Evolutionary conservation across 306 rosid genomes (phyloP).

Genomic region (Coriaria nepalensis): DNA sequence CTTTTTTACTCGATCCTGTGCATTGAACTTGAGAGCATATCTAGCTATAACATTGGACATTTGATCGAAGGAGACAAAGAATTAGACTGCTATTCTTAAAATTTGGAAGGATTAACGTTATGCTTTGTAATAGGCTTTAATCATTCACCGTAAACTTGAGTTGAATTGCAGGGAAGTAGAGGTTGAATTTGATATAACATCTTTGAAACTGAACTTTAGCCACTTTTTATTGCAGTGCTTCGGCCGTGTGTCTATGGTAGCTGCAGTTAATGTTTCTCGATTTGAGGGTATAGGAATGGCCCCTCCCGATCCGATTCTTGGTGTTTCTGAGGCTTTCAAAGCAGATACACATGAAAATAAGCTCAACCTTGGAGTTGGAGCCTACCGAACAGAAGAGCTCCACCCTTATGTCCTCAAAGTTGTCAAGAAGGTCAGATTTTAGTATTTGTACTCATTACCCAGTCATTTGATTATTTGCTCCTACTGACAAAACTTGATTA

Average conservation of each 20-base stretch:
- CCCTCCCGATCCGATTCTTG: constrained; percentile 97
- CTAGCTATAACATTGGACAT: constrained; percentile 7
- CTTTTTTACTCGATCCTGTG: background rate
- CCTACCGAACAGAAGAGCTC: constrained; percentile 77
- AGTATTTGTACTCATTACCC: background rate
- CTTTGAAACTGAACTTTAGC: background rate
- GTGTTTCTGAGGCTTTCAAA: constrained; percentile 94
- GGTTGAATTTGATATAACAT: background rate
- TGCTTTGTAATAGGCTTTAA: background rate
- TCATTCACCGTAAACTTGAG: background rate
- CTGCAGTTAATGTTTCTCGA: constrained; percentile 57
- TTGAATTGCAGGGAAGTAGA: constrained; percentile 1
- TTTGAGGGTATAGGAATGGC: constrained; percentile 92
- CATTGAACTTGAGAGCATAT: constrained; percentile 1
- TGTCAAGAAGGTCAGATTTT: constrained; percentile 57
- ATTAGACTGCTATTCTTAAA: background rate
- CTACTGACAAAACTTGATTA: constrained; percentile 2
- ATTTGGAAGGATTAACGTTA: background rate
- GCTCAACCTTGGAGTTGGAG: constrained; percentile 99
- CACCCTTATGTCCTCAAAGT: constrained; percentile 90
- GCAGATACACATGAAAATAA: constrained; percentile 52
- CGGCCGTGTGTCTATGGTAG: constrained; percentile 62
- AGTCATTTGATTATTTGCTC: constrained; percentile 5
- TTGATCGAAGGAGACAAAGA: constrained; percentile 9
- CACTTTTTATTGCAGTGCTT: constrained; percentile 34